Evolutionary conservation across 768 basidiomycete species (phyloP).

Genomic region (Tricholoma matsutake): DNA sequence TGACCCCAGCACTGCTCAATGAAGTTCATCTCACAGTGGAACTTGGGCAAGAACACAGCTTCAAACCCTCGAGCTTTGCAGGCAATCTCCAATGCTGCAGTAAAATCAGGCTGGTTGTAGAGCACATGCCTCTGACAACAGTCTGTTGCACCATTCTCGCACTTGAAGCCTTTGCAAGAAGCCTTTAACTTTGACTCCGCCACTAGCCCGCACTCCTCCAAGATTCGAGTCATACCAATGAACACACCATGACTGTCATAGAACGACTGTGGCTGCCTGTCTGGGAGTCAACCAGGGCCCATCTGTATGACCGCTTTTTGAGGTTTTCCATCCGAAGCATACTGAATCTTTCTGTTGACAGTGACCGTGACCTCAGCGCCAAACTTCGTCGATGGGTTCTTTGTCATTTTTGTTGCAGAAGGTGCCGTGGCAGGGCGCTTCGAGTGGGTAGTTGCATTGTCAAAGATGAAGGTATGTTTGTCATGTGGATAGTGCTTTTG

Average conservation of each 20-base stretch:
- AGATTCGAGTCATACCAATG: background rate
- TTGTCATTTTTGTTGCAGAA: constrained; percentile 8
- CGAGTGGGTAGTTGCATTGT: constrained; percentile 20
- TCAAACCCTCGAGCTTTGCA: no score
- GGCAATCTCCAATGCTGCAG: background rate
- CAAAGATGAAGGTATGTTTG: constrained; percentile 13
- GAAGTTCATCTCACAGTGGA: no score
- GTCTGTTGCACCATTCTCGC: background rate
- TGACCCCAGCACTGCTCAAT: no score
- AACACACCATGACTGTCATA: background rate
- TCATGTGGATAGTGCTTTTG: constrained; percentile 19
- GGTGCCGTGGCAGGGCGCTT: constrained; percentile 13
- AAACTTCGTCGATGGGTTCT: background rate
- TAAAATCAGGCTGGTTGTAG: background rate
- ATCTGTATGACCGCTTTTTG: constrained; percentile 2
- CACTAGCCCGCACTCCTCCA: background rate
- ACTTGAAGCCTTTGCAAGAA: background rate
- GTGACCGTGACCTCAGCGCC: background rate
- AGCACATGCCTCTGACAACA: background rate
- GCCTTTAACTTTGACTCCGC: background rate
- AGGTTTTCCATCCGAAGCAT: background rate
- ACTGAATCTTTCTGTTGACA: background rate
- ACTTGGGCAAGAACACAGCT: no score
- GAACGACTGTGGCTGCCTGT: constrained; percentile 2
- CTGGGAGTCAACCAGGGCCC: background rate